Base-by-base conservation (phyloP, 2,329 filamentous ascomycete genomes). In the Alternaria sp. region DNA sequence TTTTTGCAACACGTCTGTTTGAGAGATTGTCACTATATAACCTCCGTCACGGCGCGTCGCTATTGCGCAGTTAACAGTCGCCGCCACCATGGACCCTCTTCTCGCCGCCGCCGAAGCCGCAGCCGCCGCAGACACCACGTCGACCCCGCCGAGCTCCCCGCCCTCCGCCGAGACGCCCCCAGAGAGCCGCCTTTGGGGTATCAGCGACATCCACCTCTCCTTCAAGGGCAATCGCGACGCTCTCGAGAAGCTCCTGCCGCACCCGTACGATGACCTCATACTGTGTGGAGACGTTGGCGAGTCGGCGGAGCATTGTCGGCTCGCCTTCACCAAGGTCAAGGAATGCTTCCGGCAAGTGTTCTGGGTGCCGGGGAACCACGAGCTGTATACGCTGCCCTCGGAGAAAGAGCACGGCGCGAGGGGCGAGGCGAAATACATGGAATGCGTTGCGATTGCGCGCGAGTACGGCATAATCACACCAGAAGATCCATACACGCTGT, bases 281-380 rank as follows among this genome's bases (percentile, higher is more conserved):
- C 67, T 84, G 21, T 81, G 79, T 51, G 82, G 82, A 36, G 83
- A 84, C 62, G 76, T 80, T 2, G 79, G 79, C 26, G 78, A 81
- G 65, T 69, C 68, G 1, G 59, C 64, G 12, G 75, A 79, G 32
- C 78, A 81, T 47, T 74, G 78, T 50, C 73, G 68, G 30, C 61
- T 73, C 3, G 78, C 77, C n/a, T 81, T 81, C 45, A 68, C 68
- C 13, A 77, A 77, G 55, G 81, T 81, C 5, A 83, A 77, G 28
- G 70, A 75, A 28, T 78, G 80, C 59, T 84, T 83, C 73, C 73
- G 79, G 40, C 73, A 79, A 32, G 85, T 87, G 25, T 87, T 83
- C 69, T 88, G 86, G 86, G 83, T 83, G 8, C 86, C 85, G 0
- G 86, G 86, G 6, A 88, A 88, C 70, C 86, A 88, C 67, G 86